Conservation (phyloP, 306 rosid genomes). For the Arachis stenosperma region DNA sequence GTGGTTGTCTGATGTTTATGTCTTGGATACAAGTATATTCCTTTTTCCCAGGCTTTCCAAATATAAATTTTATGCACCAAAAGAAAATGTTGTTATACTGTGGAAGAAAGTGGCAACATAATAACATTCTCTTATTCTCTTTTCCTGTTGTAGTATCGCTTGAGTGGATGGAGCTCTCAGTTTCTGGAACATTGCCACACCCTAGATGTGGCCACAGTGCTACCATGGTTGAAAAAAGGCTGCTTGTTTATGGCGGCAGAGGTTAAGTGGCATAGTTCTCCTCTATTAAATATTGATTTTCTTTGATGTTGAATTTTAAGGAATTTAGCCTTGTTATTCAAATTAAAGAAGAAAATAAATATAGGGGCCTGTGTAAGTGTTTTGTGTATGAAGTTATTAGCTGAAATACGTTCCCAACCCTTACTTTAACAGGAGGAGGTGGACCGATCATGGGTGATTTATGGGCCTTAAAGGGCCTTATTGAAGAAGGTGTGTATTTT, state of each 20-base stretch:
- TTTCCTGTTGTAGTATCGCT: slow-evolving; percentile 67
- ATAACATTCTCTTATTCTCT: background rate
- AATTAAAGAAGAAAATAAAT: slow-evolving; percentile 5
- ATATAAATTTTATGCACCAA: slow-evolving; percentile 13
- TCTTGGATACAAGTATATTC: slow-evolving; percentile 87
- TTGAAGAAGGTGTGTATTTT: slow-evolving; percentile 71
- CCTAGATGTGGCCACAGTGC: slow-evolving; percentile 97
- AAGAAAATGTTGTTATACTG: slow-evolving; percentile 22
- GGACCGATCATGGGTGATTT: slow-evolving; percentile 99
- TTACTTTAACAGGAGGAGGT: slow-evolving; percentile 76
- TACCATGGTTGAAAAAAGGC: slow-evolving; percentile 87
- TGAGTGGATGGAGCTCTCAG: slow-evolving; percentile 90
- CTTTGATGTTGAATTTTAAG: background rate
- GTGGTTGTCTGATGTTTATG: slow-evolving; percentile 94
- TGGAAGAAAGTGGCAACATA: slow-evolving; percentile 31
- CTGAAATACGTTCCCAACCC: slow-evolving; percentile 44
- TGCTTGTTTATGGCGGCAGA: slow-evolving; percentile 96
- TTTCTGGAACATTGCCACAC: slow-evolving; percentile 80
- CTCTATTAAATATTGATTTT: slow-evolving; percentile 27
- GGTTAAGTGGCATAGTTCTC: slow-evolving; percentile 53
- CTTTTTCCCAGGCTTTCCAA: slow-evolving; percentile 20
- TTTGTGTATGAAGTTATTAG: slow-evolving; percentile 10
- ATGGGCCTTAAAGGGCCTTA: slow-evolving; percentile 96
- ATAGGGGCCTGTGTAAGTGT: no score
- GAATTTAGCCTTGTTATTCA: background rate